Evolutionary conservation across 352 stramenopile genomes (phyloP), one percentile per base, ranked within the genome.

Genomic region (Pythium biforme): DNA sequence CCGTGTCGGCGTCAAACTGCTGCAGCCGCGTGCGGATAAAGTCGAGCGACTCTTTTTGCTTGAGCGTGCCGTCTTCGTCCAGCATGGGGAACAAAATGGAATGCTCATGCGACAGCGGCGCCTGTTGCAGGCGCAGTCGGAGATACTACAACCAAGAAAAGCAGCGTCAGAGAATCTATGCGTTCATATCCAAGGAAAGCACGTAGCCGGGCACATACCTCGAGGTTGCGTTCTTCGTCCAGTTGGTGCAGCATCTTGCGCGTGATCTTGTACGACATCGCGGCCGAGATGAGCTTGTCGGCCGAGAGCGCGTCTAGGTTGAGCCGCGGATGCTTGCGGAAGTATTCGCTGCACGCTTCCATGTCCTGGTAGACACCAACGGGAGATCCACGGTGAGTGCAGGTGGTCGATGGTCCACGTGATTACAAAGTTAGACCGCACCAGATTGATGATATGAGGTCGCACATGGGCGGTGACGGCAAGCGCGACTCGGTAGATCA

Each of bases 41-140:
- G 43, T 82, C 72, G 12, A 92, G 62, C 20, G 74, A 64, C 25
- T 81, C 71, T 26, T 72, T 66, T 31, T 84, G 62, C n/a, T 66
- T 73, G 31, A 60, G 50, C 12, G 60, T 70, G 40, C 68, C 70
- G 23, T 66, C 70, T 15, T 77, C 72, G 31, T 83, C 72, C 14
- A 92, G 68, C n/a, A 77, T 73, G 31, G 86, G 84, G 43, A 91
- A 95, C n/a, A 92, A 48, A 19, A 91, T 73, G 8, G 73, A 76
- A 62, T 89, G 72, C 49, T 93, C 82, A 26, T 78, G 59, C 17
- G 76, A 88, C 20, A 90, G 53, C 8, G 81, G 81, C 4, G 76
- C 71, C 63, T 84, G 66, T 47, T 91, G 79, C 7, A 91, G 63
- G 0, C 83, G 78, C 48, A 92, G 70, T 9, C 80, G 81, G 25